Evolutionary conservation across 495 filamentous ascomycete species (phyloP).

Genomic region (Rhizodiscina lignyota): DNA sequence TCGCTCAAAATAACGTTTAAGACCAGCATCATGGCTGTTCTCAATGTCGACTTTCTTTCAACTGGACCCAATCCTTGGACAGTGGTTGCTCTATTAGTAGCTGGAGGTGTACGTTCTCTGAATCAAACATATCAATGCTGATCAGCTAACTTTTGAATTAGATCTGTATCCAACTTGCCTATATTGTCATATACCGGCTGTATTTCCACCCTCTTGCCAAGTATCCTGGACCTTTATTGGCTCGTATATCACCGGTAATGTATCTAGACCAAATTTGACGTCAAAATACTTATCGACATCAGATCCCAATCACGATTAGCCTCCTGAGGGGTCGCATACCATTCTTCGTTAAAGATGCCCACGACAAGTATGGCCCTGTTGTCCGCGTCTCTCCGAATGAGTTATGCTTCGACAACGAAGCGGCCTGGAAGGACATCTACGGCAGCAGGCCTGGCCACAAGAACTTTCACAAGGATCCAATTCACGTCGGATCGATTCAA

Average conservation of each 20-base stretch:
- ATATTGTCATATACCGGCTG: conserved; percentile 5
- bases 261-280: too few relatives aligned
- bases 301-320: conserved; percentile 8
- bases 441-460: neutral
- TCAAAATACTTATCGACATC: neutral
- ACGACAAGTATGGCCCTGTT: neutral
- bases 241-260: conserved; percentile 2
- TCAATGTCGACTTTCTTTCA: too few relatives aligned
- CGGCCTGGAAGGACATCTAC: conserved; percentile 1
- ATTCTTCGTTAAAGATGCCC: neutral
- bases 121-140: too few relatives aligned
- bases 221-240: conserved; percentile 7
- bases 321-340: conserved; percentile 5
- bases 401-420: neutral
- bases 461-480: neutral
- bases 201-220: conserved; percentile 11
- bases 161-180: too few relatives aligned
- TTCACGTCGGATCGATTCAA: too few relatives aligned
- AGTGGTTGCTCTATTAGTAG: too few relatives aligned
- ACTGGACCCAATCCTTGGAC: too few relatives aligned
- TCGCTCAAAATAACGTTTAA: too few relatives aligned
- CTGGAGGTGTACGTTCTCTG: too few relatives aligned
- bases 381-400: conserved; percentile 2
- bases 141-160: too few relatives aligned
- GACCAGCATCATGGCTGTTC: too few relatives aligned